phyloP scores from a whole-genome alignment of 257 asterid genomes.

The Primulina eburnea region DNA sequence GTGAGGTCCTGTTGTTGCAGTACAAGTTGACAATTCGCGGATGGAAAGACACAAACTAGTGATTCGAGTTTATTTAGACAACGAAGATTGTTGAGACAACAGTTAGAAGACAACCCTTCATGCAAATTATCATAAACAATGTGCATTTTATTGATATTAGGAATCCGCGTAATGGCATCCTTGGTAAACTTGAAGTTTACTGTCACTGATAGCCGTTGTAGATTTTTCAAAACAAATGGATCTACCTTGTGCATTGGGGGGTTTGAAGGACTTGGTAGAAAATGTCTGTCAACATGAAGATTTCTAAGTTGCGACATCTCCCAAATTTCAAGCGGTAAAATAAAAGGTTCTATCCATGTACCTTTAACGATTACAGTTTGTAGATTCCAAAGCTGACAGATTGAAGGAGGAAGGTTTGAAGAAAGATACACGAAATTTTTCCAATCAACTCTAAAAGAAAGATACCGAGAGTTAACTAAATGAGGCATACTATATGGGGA shows the following conservation, averaged over 20 bases:
- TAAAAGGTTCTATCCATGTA: not conserved
- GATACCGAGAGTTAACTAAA: constrained; percentile 18
- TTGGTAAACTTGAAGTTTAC: constrained; percentile 1
- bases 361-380: constrained; percentile 11
- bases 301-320: constrained; percentile 21
- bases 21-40: not conserved
- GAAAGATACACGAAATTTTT: not conserved
- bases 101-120: not conserved
- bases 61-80: constrained; percentile 5
- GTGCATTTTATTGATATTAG: constrained; percentile 5
- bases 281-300: not conserved
- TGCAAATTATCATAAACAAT: not conserved
- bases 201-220: not conserved
- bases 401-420: not conserved
- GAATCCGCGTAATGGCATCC: not conserved
- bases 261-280: not conserved
- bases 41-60: not conserved
- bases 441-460: not conserved
- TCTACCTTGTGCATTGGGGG: not conserved
- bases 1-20: not conserved
- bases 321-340: constrained; percentile 16
- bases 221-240: constrained; percentile 4
- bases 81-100: constrained; percentile 9
- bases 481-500: not conserved
- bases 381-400: constrained; percentile 16